Conservation (phyloP, 495 filamentous ascomycete genomes). For the Talaromyces adpressus region DNA sequence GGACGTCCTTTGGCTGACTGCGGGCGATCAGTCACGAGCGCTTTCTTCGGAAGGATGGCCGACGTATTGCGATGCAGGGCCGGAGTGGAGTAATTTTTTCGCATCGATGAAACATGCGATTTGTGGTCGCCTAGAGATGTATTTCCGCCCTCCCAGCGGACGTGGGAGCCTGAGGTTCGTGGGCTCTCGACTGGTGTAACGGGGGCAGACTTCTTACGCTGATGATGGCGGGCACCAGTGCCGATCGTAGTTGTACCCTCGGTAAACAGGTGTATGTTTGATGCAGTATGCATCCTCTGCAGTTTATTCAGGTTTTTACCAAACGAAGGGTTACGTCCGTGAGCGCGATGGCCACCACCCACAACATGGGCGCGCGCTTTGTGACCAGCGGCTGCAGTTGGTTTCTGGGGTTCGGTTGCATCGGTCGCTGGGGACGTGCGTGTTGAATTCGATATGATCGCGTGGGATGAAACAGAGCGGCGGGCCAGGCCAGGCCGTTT, state of each 20-base stretch:
- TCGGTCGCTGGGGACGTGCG: slow-evolving; percentile 22
- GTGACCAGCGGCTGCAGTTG: slow-evolving; percentile 11
- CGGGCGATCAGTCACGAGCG: slow-evolving; percentile 29
- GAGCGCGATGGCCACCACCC: slow-evolving; percentile 35
- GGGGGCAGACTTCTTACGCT: slow-evolving; percentile 41
- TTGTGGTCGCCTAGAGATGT: slow-evolving; percentile 18
- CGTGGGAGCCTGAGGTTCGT: slow-evolving; percentile 23
- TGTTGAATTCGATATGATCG: slow-evolving; percentile 25
- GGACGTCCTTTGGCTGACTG: slow-evolving; percentile 24
- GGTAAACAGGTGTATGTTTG: slow-evolving; percentile 18
- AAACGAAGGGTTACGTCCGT: slow-evolving; percentile 36
- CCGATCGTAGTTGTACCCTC: slow-evolving; percentile 14
- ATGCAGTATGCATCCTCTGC: slow-evolving; percentile 24
- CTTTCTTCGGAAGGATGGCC: slow-evolving; percentile 27
- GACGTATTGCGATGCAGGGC: slow-evolving; percentile 32
- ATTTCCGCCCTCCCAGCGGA: slow-evolving; percentile 34
- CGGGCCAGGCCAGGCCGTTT: slow-evolving; percentile 42
- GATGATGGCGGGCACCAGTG: slow-evolving; percentile 29
- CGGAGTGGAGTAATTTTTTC: slow-evolving; percentile 40
- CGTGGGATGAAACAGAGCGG: slow-evolving; percentile 42
- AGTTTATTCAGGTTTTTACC: slow-evolving; percentile 38
- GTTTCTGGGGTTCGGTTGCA: slow-evolving; percentile 18
- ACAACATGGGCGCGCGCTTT: slow-evolving; percentile 36
- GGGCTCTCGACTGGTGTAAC: slow-evolving; percentile 38
- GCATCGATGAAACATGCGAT: slow-evolving; percentile 26